Evolutionary conservation across 768 basidiomycete genomes (phyloP).

Genomic region (Lactarius psammicola): DNA sequence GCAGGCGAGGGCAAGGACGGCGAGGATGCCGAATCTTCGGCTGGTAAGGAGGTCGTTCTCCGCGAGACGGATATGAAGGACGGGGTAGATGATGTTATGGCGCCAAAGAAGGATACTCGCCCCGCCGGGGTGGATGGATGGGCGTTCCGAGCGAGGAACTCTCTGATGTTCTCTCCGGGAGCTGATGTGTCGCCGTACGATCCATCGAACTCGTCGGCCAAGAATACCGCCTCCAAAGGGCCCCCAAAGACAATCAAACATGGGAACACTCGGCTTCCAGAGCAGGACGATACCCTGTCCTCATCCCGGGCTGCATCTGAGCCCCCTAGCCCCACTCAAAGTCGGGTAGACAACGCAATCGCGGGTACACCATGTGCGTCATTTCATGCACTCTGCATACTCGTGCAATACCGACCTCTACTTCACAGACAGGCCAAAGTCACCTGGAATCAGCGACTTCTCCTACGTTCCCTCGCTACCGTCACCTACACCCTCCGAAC

Average conservation of each 20-base stretch:
- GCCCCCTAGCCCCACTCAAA: conserved; percentile 87
- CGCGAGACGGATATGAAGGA: conserved; percentile 28
- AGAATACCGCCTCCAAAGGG: conserved; percentile 36
- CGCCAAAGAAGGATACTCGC: conserved; percentile 70
- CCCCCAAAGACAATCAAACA: conserved; percentile 70
- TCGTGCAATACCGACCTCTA: conserved; percentile 19
- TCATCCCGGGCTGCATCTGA: conserved; percentile 47
- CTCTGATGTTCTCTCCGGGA: conserved; percentile 93
- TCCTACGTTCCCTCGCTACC: conserved; percentile 83
- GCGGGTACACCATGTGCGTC: conserved; percentile 84
- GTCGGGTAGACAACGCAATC: conserved; percentile 90
- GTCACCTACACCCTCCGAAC: conserved; percentile 78
- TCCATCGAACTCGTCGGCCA: conserved; percentile 36
- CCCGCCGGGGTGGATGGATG: conserved; percentile 74
- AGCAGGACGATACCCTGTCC: conserved; percentile 56
- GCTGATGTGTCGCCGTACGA: conserved; percentile 82
- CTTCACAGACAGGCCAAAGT: conserved; percentile 59
- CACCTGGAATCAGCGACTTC: conserved; percentile 56
- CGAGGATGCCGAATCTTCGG: conserved; percentile 30
- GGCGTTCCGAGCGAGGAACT: conserved; percentile 89
- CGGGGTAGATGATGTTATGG: conserved; percentile 66
- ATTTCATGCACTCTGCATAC: background rate
- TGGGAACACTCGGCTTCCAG: conserved; percentile 74
- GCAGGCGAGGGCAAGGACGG: conserved; percentile 34
- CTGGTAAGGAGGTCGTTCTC: conserved; percentile 31